Percentiles rank a stretch among this genome's conserved stretches.
phyloP scores from a whole-genome alignment of 2,329 filamentous ascomycete genomes.

The Fusarium goolgardi region DNA sequence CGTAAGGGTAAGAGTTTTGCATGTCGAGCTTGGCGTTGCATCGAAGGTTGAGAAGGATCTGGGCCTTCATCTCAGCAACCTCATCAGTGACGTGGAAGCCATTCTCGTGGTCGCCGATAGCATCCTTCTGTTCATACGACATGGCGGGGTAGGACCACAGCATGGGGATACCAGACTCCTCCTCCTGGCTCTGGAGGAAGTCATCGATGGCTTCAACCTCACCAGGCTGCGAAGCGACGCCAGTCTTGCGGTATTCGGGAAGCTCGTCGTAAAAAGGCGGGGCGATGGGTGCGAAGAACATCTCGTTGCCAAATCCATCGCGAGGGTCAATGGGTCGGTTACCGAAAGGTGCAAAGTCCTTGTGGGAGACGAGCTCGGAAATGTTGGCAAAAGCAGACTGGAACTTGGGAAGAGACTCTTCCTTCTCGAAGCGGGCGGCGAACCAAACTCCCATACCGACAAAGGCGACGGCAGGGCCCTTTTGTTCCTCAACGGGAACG shows the following conservation, averaged over 20 bases:
- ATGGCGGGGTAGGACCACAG: constrained; percentile 38
- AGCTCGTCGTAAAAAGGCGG: constrained; percentile 41
- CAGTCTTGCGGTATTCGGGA: constrained; percentile 32
- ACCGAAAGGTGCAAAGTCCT: constrained; percentile 32
- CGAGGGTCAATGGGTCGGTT: constrained; percentile 41
- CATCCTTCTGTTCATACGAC: constrained; percentile 29
- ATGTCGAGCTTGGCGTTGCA: constrained; percentile 59
- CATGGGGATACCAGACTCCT: constrained; percentile 34
- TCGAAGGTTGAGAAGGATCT: constrained; percentile 64
- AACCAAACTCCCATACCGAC: constrained; percentile 47
- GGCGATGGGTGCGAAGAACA: constrained; percentile 46
- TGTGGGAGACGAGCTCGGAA: constrained; percentile 32
- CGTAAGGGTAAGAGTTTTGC: constrained; percentile 55
- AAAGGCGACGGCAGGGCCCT: constrained; percentile 40
- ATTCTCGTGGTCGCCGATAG: constrained; percentile 36
- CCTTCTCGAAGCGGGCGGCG: constrained; percentile 36
- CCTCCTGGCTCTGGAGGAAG: constrained; percentile 30
- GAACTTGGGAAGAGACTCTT: constrained; percentile 33
- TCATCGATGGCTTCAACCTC: constrained; percentile 35
- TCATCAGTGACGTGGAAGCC: constrained; percentile 48
- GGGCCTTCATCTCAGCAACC: constrained; percentile 50
- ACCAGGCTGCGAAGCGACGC: constrained; percentile 27
- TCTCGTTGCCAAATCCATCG: constrained; percentile 46
- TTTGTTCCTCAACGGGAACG: constrained; percentile 33
- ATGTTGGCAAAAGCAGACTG: constrained; percentile 33